phyloP scores from a whole-genome alignment of 306 rosid genomes.

The Ceratonia siliqua region DNA sequence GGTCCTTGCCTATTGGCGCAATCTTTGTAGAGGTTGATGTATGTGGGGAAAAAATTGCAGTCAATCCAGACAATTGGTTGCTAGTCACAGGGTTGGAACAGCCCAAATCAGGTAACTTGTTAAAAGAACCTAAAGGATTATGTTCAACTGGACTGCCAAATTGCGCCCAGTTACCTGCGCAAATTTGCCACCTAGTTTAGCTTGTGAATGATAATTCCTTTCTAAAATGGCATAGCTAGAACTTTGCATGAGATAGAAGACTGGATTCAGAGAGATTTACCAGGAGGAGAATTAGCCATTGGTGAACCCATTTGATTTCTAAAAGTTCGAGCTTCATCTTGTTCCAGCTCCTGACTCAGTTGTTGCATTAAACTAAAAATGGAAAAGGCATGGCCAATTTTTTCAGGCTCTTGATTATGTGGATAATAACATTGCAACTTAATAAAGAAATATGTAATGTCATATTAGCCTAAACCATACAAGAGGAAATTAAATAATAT shows the following conservation, averaged over 20 bases:
- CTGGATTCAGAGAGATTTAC: conserved; percentile 44
- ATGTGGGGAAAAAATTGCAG: conserved; percentile 79
- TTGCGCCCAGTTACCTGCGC: conserved; percentile 76
- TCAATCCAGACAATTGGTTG: conserved; percentile 77
- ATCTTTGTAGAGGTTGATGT: conserved; percentile 67
- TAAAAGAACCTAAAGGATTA: conserved; percentile 59
- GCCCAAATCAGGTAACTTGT: conserved; percentile 74
- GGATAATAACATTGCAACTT: not conserved
- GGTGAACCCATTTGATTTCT: conserved; percentile 85
- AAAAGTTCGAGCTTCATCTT: conserved; percentile 70
- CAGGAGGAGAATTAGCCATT: conserved; percentile 82
- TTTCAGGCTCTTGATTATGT: conserved; percentile 13
- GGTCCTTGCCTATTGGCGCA: conserved; percentile 92
- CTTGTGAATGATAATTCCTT: conserved; percentile 23
- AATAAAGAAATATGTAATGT: not conserved
- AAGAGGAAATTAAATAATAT: not conserved
- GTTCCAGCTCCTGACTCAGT: conserved; percentile 85
- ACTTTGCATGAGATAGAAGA: conserved; percentile 5
- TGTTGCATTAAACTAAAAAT: conserved; percentile 80
- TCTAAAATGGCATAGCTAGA: conserved; percentile 14
- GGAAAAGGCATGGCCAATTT: conserved; percentile 11
- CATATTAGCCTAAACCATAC: conserved; percentile 10
- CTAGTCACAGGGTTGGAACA: conserved; percentile 66
- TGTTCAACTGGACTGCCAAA: conserved; percentile 82
- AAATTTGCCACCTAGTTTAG: conserved; percentile 23